These are phyloP conservation scores for Phylloporus sp. DNA, from an alignment of 768 basidiomycete genomes.

Conservation along the genomic window DNA sequence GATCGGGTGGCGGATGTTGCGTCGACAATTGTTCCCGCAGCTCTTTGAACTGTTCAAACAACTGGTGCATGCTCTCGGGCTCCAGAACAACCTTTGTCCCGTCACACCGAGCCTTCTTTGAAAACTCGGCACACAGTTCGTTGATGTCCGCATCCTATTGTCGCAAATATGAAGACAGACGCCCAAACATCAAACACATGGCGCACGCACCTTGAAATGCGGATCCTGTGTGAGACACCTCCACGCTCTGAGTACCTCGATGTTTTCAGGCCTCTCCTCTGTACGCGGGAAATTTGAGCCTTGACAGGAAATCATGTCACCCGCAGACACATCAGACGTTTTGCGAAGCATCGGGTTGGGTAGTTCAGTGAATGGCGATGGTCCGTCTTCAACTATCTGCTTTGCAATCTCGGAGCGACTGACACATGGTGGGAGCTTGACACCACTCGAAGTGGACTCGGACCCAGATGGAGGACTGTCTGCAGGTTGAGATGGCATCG, in stretches of 20 bases:
- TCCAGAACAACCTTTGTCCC: conserved; percentile 79
- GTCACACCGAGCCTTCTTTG: conserved; percentile 77
- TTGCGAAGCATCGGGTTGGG: conserved; percentile 32
- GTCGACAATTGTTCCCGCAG: conserved; percentile 8
- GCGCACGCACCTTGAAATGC: conserved; percentile 59
- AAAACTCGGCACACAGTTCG: conserved; percentile 72
- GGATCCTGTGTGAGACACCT: conserved; percentile 69
- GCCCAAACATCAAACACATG: not conserved
- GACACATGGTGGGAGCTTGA: conserved; percentile 28
- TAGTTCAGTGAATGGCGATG: conserved; percentile 48
- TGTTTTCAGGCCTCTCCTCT: conserved; percentile 62
- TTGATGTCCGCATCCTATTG: conserved; percentile 71
- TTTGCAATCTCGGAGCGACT: conserved; percentile 50
- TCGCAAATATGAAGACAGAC: not conserved
- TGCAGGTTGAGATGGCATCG: conserved; percentile 20
- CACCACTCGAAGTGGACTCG: conserved; percentile 15
- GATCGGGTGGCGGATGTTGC: conserved; percentile 10
- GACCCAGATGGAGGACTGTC: conserved; percentile 38
- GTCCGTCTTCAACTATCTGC: conserved; percentile 49
- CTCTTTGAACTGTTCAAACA: conserved; percentile 40
- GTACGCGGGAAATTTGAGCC: conserved; percentile 68
- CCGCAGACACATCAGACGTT: conserved; percentile 40
- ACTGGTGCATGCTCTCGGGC: conserved; percentile 39
- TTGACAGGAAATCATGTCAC: conserved; percentile 58
- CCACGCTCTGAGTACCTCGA: conserved; percentile 80